Conservation (phyloP, 2,329 filamentous ascomycete species). For the Decorospora gaudefroyi region DNA sequence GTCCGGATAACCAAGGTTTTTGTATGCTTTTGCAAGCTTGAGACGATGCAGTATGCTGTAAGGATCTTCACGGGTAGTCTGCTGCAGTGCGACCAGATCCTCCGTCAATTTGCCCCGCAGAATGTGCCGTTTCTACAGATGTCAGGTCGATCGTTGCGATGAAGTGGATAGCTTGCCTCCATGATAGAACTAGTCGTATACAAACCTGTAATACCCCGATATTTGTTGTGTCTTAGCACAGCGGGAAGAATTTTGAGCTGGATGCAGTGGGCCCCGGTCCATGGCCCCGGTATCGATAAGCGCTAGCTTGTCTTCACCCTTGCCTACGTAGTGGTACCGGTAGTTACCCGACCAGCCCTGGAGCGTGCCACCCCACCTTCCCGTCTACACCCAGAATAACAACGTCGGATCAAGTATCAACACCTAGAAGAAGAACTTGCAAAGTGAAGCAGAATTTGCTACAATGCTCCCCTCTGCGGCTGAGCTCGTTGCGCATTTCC, state of each 20-base stretch:
- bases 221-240: too few species aligned
- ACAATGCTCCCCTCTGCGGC: slow-evolving; percentile 47
- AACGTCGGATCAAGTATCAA: not conserved
- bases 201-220: too few species aligned
- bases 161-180: slow-evolving; percentile 12
- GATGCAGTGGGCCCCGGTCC: slow-evolving; percentile 5
- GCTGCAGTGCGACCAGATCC: slow-evolving; percentile 33
- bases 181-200: slow-evolving; percentile 7
- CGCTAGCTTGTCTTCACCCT: slow-evolving; percentile 4
- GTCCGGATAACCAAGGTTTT: slow-evolving; percentile 81
- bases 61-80: slow-evolving; percentile 31
- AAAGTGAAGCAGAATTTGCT: too few species aligned
- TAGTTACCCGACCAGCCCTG: too few species aligned
- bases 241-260: slow-evolving; percentile 13
- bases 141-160: not conserved
- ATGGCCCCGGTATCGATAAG: slow-evolving; percentile 12
- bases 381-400: not conserved
- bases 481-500: slow-evolving; percentile 51
- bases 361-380: not conserved
- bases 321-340: not conserved
- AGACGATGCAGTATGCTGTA: slow-evolving; percentile 52
- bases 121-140: not conserved
- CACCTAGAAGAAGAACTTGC: not conserved
- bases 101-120: slow-evolving; percentile 22
- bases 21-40: slow-evolving; percentile 71